Conservation (phyloP, 768 basidiomycete species). For the Cyclocybe cylindracea region DNA sequence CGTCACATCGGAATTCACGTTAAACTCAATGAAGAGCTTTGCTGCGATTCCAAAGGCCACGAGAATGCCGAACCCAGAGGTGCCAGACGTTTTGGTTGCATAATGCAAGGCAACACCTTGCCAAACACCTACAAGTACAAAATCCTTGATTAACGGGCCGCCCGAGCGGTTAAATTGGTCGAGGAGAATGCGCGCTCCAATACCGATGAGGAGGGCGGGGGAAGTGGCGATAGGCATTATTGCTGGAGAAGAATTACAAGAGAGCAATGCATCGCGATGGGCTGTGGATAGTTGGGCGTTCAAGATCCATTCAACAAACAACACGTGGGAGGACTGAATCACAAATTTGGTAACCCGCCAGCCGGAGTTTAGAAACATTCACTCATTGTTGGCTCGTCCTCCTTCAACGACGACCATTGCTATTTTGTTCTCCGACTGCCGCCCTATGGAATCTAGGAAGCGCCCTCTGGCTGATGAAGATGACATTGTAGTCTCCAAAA, state of each 20-base stretch:
- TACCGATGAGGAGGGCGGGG: constrained; percentile 70
- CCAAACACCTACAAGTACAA: constrained; percentile 70
- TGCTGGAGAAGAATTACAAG: constrained; percentile 9
- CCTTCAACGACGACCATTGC: constrained; percentile 18
- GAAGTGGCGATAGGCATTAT: constrained; percentile 50
- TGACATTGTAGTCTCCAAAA: constrained; percentile 52
- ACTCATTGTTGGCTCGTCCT: constrained; percentile 14
- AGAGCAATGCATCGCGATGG: constrained; percentile 1
- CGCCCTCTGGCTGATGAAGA: constrained; percentile 55
- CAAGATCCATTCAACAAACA: neutral
- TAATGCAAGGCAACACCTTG: constrained; percentile 77
- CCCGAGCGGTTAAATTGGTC: constrained; percentile 54
- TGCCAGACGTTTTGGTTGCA: constrained; percentile 54
- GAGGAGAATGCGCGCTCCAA: constrained; percentile 71
- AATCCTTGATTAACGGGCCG: constrained; percentile 53
- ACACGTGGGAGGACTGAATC: constrained; percentile 15
- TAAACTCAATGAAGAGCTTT: constrained; percentile 68
- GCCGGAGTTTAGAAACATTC: constrained; percentile 43
- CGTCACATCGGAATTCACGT: constrained; percentile 49
- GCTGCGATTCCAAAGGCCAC: constrained; percentile 58
- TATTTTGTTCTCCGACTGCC: constrained; percentile 19
- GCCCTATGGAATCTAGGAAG: constrained; percentile 59
- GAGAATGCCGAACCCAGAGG: constrained; percentile 51
- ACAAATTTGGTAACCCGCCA: constrained; percentile 38
- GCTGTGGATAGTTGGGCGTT: neutral